These are phyloP conservation scores for Hysterium pulicare DNA, from an alignment of 2,329 filamentous ascomycete genomes.

Conservation along the genomic window DNA sequence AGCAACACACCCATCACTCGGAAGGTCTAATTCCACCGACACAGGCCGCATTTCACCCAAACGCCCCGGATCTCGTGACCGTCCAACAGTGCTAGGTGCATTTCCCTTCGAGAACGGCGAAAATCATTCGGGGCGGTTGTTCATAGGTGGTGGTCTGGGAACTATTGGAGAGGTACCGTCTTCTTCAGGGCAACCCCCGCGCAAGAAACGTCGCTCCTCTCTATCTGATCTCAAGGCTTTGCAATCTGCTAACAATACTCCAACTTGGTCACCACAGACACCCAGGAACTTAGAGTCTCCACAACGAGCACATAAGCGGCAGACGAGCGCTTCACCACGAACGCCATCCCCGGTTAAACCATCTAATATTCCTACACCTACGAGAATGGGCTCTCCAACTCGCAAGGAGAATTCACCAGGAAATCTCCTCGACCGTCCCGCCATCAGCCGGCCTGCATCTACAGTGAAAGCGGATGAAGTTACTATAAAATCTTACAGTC, in stretches of 20 bases:
- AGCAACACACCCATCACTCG: slow-evolving; percentile 50
- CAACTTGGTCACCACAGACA: slow-evolving; percentile 38
- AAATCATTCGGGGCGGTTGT: slow-evolving; percentile 33
- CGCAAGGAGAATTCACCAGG: slow-evolving; percentile 44
- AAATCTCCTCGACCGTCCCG: slow-evolving; percentile 20
- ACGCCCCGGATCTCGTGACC: slow-evolving; percentile 56
- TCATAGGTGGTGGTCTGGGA: slow-evolving; percentile 35
- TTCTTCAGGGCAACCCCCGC: slow-evolving; percentile 27
- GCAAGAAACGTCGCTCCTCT: slow-evolving; percentile 84
- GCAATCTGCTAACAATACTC: slow-evolving; percentile 53
- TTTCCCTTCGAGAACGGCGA: slow-evolving; percentile 48
- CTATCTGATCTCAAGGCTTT: slow-evolving; percentile 77
- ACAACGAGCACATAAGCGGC: slow-evolving; percentile 16
- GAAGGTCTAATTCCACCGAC: slow-evolving; percentile 76
- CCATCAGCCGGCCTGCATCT: slow-evolving; percentile 18
- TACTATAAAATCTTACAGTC: slow-evolving; percentile 35
- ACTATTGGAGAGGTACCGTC: slow-evolving; percentile 52
- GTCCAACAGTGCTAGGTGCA: slow-evolving; percentile 46
- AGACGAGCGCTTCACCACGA: slow-evolving; percentile 27
- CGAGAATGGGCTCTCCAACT: slow-evolving; percentile 44
- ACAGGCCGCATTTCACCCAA: slow-evolving; percentile 52
- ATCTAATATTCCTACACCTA: slow-evolving; percentile 37
- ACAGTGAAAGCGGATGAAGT: slow-evolving; percentile 31
- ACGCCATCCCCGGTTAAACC: slow-evolving; percentile 29
- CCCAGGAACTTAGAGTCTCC: slow-evolving; percentile 27